Conservation (phyloP, 1,139 yeast genomes). For the Scheffersomyces illinoinensis region DNA sequence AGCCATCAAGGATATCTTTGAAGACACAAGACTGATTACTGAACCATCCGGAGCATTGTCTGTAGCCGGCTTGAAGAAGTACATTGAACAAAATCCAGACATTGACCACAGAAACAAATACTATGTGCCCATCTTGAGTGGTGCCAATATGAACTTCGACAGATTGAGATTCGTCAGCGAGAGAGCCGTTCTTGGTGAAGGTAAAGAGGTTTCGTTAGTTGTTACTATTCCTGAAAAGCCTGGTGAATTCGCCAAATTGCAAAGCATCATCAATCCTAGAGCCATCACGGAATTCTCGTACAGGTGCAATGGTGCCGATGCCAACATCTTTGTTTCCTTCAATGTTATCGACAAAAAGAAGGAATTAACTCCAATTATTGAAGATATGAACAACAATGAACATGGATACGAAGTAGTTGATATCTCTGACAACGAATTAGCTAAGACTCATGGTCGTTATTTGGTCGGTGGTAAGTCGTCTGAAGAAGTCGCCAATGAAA, state of each 20-base stretch:
- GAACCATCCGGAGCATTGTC: constrained; percentile 98
- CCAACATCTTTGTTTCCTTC: constrained; percentile 86
- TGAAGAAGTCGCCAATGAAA: constrained; percentile 66
- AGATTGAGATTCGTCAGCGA: constrained; percentile 95
- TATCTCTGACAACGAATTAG: constrained; percentile 89
- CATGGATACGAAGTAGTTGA: constrained; percentile 69
- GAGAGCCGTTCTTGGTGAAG: constrained; percentile 97
- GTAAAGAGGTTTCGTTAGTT: constrained; percentile 88
- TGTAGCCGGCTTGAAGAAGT: constrained; percentile 91
- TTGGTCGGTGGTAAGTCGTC: constrained; percentile 84
- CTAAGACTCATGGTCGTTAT: constrained; percentile 94
- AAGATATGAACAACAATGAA: constrained; percentile 36
- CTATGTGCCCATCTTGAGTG: constrained; percentile 85
- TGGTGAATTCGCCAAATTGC: constrained; percentile 82
- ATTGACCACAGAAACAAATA: constrained; percentile 71
- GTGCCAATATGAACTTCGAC: constrained; percentile 98
- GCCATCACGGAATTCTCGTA: constrained; percentile 92
- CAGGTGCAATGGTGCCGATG: constrained; percentile 63
- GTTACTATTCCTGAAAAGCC: constrained; percentile 90
- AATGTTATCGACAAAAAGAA: constrained; percentile 71
- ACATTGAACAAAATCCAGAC: constrained; percentile 64
- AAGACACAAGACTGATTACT: constrained; percentile 89
- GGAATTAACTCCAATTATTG: constrained; percentile 45
- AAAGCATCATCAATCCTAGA: constrained; percentile 78
- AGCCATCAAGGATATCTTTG: constrained; percentile 93